Evolutionary conservation across 768 basidiomycete species (phyloP), one percentile per base, ranked within the genome.

Genomic region (Leccinum arenicola): DNA sequence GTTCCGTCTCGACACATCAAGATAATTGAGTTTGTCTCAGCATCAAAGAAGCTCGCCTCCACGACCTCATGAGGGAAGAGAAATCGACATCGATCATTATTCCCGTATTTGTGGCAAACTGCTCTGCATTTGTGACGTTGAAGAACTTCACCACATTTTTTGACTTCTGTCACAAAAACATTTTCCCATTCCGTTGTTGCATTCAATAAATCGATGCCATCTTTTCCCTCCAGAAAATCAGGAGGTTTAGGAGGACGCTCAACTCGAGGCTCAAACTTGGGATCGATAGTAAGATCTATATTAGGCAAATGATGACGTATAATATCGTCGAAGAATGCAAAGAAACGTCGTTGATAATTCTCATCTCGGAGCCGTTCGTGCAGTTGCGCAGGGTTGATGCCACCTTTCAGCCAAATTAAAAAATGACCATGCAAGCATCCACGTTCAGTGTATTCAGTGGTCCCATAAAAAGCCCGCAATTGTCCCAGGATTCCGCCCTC

Each of bases 1-100:
- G 50, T 68, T 0, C 55, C 52, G 64, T 77, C 73, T 3, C 31
- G 25, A 57, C 72, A 73, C 10, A 15, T 43, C 17, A 43, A n/a
- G 36, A 68, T 51, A 4, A 77, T 55, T 4, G 76, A 71, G 29
- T 76, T 74, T 0, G 65, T 70, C 1, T 69, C 62, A 7, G 56
- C 14, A 65, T 76, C 69, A 64, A 70, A 76, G 45, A 62, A 62
- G 1, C 70, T 74, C 2, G 50, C 53, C 2, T 66, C 56, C 29
- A 74, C 54, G 2, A 71, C 56, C 17, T 75, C 67, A 63, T 76
- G 76, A 0, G 75, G 72, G 63, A 74, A 76, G 3, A 57, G 47
- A 65, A 77, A 77, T 0, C 70, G 8, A 47, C 76, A 77, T 25
- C 25, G 25, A 25, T 25, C 25, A 31, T 60, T 51, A 63, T 73